Base-by-base conservation (phyloP, 2,329 filamentous ascomycete genomes). In the Capronia americana region DNA sequence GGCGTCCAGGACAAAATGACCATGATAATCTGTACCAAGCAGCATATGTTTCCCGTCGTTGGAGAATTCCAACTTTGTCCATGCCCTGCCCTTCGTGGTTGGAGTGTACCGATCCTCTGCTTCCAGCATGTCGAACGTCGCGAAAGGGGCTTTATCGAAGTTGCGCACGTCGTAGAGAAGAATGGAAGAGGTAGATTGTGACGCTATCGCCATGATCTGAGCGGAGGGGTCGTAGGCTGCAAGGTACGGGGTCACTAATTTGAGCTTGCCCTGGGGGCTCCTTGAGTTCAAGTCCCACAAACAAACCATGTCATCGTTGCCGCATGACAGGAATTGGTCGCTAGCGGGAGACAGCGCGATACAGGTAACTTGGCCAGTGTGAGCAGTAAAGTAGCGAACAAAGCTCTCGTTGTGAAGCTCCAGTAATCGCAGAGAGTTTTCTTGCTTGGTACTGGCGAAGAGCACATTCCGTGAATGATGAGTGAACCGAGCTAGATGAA, bases 371-470 rank as follows among this genome's bases (percentile, higher is more conserved):
- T 89, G 85, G 66, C 87, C 90, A 50, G 91, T 90, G 78, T 99
- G 95, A 57, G 94, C 95, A 68, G 92, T 90, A 77, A 98, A 99
- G 80, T 99, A 99, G 69, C 95, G 91, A 69, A 98, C 91, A 78
- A 96, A 99, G 66, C 90, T 91, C 80, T 98, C 97, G 78, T 98
- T 95, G 79, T 99, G 95, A 12, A 82, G 75, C 90, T 97, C 64
- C 87, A 96, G 69, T 93, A 90, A 80, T 91, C 97, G 76, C 88
- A 90, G 71, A 91, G 96, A 74, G 88, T 93, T 82, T 75, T 99
- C 96, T 73, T 96, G 88, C 77, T 97, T 97, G 12, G 95, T 99
- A 76, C 92, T 96, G 59, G 95, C 93, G 75, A 98, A 97, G 66
- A 99, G 89, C 75, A 99, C 92, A 76, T 92, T 93, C 24, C 92